These are phyloP conservation scores for Forsythia viridissima DNA, from an alignment of 257 asterid species.

Conservation along the genomic window DNA sequence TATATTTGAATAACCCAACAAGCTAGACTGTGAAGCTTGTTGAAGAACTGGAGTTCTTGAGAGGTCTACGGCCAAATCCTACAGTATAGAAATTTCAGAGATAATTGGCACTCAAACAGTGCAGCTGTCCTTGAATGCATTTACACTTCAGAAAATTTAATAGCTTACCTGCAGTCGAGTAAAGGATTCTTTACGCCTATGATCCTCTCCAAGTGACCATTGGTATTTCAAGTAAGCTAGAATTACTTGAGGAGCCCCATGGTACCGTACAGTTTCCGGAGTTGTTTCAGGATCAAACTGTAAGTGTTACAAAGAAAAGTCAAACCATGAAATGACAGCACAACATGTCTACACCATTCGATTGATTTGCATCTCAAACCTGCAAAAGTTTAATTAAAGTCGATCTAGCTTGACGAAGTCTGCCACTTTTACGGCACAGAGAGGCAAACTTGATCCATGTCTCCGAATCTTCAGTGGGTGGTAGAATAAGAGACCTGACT, in stretches of 20 bases:
- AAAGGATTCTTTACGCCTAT: conserved; percentile 86
- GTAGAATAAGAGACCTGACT: conserved; percentile 95
- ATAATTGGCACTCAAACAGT: neutral
- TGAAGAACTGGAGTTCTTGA: conserved; percentile 65
- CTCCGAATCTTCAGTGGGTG: conserved; percentile 95
- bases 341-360: conserved; percentile 13
- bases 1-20: conserved; percentile 56
- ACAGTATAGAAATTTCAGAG: conserved; percentile 27
- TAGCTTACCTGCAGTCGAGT: conserved; percentile 76
- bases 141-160: conserved; percentile 3
- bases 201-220: conserved; percentile 98
- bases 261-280: conserved; percentile 74
- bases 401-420: conserved; percentile 96
- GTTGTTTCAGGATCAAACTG: conserved; percentile 95
- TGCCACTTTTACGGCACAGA: conserved; percentile 95
- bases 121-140: conserved; percentile 1
- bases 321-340: conserved; percentile 15
- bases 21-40: conserved; percentile 59
- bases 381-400: conserved; percentile 86
- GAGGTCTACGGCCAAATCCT: conserved; percentile 91
- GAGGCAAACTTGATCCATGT: conserved; percentile 98
- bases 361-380: conserved; percentile 46
- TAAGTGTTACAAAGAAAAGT: conserved; percentile 22
- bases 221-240: conserved; percentile 92
- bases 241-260: conserved; percentile 96